Evolutionary conservation across 148 eudicot genomes (phyloP).

Genomic region (Arbutus unedo): DNA sequence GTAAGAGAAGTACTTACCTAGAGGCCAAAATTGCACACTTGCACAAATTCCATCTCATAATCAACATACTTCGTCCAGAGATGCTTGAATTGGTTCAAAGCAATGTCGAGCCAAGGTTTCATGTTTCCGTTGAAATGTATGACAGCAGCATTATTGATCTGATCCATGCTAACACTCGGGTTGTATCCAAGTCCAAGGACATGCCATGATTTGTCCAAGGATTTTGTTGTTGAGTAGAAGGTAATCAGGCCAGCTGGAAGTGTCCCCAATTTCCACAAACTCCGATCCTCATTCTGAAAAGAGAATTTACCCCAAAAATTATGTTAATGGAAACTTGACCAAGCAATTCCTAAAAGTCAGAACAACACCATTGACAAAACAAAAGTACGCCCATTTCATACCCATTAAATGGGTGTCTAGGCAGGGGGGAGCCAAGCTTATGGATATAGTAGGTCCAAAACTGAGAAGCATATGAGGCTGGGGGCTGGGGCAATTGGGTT

Average conservation of each 20-base stretch:
- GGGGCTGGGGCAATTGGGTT: background rate
- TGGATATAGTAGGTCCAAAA: background rate
- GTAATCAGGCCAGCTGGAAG: slow-evolving; percentile 79
- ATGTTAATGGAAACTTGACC: background rate
- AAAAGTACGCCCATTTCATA: background rate
- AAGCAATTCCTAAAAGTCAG: background rate
- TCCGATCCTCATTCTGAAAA: slow-evolving; percentile 63
- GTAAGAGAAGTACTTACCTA: slow-evolving; percentile 29
- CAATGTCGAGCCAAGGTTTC: slow-evolving; percentile 96
- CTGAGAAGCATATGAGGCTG: background rate
- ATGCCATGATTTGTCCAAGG: slow-evolving; percentile 92
- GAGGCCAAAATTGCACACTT: slow-evolving; percentile 87
- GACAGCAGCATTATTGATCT: slow-evolving; percentile 78
- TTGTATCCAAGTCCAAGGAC: slow-evolving; percentile 89
- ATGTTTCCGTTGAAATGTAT: slow-evolving; percentile 92
- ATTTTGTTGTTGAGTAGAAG: slow-evolving; percentile 69
- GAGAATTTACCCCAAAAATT: slow-evolving; percentile 7
- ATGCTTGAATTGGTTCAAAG: slow-evolving; percentile 72
- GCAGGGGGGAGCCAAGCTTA: background rate
- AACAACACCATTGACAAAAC: background rate
- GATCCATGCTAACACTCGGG: slow-evolving; percentile 90
- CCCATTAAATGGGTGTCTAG: background rate
- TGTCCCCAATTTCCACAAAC: slow-evolving; percentile 68
- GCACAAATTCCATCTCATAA: slow-evolving; percentile 80
- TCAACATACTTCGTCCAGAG: slow-evolving; percentile 85